Evolutionary conservation across 164 flowering plant species (phyloP).

Genomic region (Sedum album): DNA sequence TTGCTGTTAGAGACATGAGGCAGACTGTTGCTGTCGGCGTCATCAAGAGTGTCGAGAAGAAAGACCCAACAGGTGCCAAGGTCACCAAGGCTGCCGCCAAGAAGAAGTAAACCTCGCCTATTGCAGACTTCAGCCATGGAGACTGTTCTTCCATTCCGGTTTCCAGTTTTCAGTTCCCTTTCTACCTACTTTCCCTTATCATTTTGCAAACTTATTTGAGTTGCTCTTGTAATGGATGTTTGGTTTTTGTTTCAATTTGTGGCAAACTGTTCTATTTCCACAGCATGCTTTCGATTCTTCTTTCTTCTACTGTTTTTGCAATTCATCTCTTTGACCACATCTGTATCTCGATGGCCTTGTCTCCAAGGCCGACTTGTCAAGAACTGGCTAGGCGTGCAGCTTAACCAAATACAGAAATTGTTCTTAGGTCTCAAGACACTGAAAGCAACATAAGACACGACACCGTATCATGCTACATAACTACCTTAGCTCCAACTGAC

Average conservation of each 20-base stretch:
- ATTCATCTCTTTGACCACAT: too few relatives aligned
- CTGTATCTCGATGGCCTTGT: too few relatives aligned
- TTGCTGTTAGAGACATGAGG: slow-evolving; percentile 40
- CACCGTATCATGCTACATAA: not conserved
- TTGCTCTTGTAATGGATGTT: not conserved
- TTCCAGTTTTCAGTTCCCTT: not conserved
- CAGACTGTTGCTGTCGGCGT: slow-evolving; percentile 38
- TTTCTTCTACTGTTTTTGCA: too few relatives aligned
- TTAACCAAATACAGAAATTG: too few relatives aligned
- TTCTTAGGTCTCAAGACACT: too few relatives aligned
- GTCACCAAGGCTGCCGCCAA: slow-evolving; percentile 35
- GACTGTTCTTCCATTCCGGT: not conserved
- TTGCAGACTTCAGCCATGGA: not conserved
- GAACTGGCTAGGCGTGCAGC: too few relatives aligned
- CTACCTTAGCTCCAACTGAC: not conserved
- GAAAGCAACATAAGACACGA: not conserved
- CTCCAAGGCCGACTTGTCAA: too few relatives aligned
- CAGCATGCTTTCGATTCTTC: too few relatives aligned
- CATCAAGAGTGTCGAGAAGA: slow-evolving; percentile 33
- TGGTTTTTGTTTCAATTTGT: not conserved
- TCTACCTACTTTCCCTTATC: not conserved
- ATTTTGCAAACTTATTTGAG: not conserved
- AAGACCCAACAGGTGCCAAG: slow-evolving; percentile 33
- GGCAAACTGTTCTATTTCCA: not conserved
- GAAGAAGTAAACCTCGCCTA: slow-evolving; percentile 30